Conservation (phyloP, 805 yeast species). For the Dipodascopsis uninucleata region DNA sequence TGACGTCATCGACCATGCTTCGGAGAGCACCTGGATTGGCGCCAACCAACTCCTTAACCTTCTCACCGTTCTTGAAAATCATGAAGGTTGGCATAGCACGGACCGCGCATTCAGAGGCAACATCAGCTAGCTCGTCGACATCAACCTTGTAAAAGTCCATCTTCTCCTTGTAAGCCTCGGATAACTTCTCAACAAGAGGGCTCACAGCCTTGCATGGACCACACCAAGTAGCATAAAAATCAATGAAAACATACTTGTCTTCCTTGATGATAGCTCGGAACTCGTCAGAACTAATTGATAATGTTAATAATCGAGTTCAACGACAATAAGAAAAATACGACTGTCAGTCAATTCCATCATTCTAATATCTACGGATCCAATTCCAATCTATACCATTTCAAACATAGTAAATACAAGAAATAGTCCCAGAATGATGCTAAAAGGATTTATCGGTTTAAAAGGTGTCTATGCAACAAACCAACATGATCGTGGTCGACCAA, state of each 20-base stretch:
- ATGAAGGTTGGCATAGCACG: constrained; percentile 66
- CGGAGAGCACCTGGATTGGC: constrained; percentile 31
- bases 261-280: constrained; percentile 61
- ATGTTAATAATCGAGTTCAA: background rate
- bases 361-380: too few species aligned
- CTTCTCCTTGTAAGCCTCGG: constrained; percentile 48
- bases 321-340: background rate
- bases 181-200: constrained; percentile 82
- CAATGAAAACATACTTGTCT: constrained; percentile 81
- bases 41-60: constrained; percentile 48
- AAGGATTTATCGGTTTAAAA: too few species aligned
- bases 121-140: constrained; percentile 75
- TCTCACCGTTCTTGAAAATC: constrained; percentile 78
- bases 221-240: constrained; percentile 97
- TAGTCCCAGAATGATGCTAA: too few species aligned
- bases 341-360: too few species aligned
- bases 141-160: constrained; percentile 86
- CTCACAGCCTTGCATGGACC: constrained; percentile 99
- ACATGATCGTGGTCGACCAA: too few species aligned
- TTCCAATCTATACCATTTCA: too few species aligned
- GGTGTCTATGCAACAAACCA: too few species aligned
- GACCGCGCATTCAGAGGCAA: constrained; percentile 66
- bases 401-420: background rate
- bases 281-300: constrained; percentile 49
- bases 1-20: too few species aligned